These are phyloP conservation scores for Smittium culicis DNA, from an alignment of 371 early-diverging fungal species.

Conservation along the genomic window DNA sequence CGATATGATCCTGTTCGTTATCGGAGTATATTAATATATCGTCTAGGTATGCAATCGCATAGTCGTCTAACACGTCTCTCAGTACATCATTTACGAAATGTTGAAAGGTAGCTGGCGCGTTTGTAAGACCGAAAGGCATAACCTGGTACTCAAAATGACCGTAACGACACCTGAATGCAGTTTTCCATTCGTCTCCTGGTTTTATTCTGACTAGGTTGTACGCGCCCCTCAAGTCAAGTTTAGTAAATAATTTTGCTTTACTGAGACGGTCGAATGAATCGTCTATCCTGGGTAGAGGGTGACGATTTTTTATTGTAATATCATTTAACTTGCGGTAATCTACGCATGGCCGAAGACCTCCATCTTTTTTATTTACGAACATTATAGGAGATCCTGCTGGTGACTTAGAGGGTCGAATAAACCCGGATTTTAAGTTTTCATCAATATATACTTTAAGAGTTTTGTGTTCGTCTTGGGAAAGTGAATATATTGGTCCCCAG, in stretches of 20 bases:
- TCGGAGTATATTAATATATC: conserved; percentile 41
- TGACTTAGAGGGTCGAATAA: conserved; percentile 16
- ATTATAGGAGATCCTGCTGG: conserved; percentile 24
- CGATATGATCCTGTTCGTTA: conserved; percentile 31
- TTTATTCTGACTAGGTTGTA: conserved; percentile 30
- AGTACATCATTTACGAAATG: conserved; percentile 28
- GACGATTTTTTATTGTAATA: conserved; percentile 24
- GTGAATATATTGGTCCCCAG: not conserved
- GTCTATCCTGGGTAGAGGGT: conserved; percentile 25
- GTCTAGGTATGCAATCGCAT: conserved; percentile 37
- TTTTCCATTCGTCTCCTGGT: conserved; percentile 26
- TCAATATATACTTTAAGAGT: not conserved
- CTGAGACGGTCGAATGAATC: conserved; percentile 23
- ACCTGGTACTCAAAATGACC: conserved; percentile 35
- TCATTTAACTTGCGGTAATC: conserved; percentile 30
- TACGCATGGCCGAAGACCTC: conserved; percentile 21
- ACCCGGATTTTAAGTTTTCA: not conserved
- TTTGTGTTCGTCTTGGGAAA: not conserved
- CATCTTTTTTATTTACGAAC: conserved; percentile 35
- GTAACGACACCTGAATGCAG: conserved; percentile 34
- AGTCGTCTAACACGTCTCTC: conserved; percentile 23
- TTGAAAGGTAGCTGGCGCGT: conserved; percentile 36
- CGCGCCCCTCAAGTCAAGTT: conserved; percentile 24
- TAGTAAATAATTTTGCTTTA: conserved; percentile 17
- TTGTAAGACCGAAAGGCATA: conserved; percentile 37